Base-by-base conservation (phyloP, 345 rosid species). In the Microthlaspi erraticum region DNA sequence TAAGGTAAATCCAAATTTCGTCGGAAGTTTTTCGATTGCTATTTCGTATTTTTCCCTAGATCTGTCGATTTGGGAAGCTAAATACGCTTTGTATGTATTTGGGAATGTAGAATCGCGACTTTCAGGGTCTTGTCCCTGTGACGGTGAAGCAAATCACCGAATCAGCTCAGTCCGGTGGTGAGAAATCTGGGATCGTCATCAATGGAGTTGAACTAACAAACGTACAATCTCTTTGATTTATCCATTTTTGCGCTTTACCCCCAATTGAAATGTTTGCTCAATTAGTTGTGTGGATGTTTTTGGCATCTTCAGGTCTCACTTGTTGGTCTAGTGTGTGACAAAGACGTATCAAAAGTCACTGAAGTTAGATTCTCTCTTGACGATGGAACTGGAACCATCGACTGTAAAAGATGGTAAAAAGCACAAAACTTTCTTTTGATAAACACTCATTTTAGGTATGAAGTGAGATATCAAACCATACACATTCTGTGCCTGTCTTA, bases 131-230 rank as follows among this genome's bases (percentile, higher is more conserved):
- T 74, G 73, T 85, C 19, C 92, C 97, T 2, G 81, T 86, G 53
- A 91, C 97, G 5, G 88, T 91, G 80, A 93, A 91, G 90, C 94
- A 87, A 83, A 80, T 87, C 36, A 89, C 91, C 19, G 87, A 86
- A 76, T 82, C 90, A 68, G 84, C 83, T 58, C 96, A 88, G 8
- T 78, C 93, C 2, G 83, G 91, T 31, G 90, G 85, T 54, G 98
- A 93, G 33, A 91, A 86, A 69, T 87, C 96, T 10, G 86, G 72
- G 70, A 83, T 91, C 57, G 38, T 71, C 57, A 82, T 91, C 59
- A 82, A 84, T 11, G 96, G 90, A 6, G 76, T 80, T 42, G 96
- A 88, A 57, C 82, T 89, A 5, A 81, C 79, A 26, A 68, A 74
- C 68, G 78, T 74, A 74, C 10, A 39, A 5, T 45, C 31, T 60